phyloP scores from a whole-genome alignment of 2,329 filamentous ascomycete species.

The Aspergillus sp. region DNA sequence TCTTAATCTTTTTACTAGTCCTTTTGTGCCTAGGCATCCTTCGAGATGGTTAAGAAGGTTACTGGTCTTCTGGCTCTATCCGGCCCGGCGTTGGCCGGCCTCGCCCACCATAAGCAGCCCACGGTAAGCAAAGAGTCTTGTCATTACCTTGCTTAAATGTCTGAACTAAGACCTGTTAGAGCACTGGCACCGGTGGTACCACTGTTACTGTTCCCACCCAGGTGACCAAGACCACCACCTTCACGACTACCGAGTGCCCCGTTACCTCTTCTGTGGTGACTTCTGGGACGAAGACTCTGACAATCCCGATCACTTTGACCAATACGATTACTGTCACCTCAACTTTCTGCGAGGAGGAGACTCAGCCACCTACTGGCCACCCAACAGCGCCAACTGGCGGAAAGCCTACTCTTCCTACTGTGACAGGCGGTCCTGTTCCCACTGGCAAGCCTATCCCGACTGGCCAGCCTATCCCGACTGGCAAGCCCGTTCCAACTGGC shows the following conservation, averaged over 20 bases:
- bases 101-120: slow-evolving; percentile 26
- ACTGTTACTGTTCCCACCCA: neutral
- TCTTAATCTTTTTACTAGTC: slow-evolving; percentile 12
- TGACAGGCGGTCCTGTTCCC: slow-evolving; percentile 1
- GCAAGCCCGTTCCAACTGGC: slow-evolving; percentile 1
- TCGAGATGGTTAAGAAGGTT: slow-evolving; percentile 37
- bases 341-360: slow-evolving; percentile 25
- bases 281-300: slow-evolving; percentile 28
- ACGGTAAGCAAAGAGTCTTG: slow-evolving; percentile 2
- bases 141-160: neutral
- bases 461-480: slow-evolving; percentile 5
- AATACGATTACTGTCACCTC: slow-evolving; percentile 32
- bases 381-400: slow-evolving; percentile 2
- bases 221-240: slow-evolving; percentile 33
- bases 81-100: slow-evolving; percentile 36
- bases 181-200: neutral
- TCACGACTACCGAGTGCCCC: slow-evolving; percentile 35
- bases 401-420: neutral
- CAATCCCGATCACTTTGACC: slow-evolving; percentile 33
- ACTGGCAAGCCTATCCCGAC: slow-evolving; percentile 5
- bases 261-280: slow-evolving; percentile 31
- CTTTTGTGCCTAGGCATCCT: slow-evolving; percentile 20
- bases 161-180: neutral
- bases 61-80: slow-evolving; percentile 37
- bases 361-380: slow-evolving; percentile 4